phyloP scores from a whole-genome alignment of 225 moss, liverwort and hornwort species.

The Polytrichum commune region DNA sequence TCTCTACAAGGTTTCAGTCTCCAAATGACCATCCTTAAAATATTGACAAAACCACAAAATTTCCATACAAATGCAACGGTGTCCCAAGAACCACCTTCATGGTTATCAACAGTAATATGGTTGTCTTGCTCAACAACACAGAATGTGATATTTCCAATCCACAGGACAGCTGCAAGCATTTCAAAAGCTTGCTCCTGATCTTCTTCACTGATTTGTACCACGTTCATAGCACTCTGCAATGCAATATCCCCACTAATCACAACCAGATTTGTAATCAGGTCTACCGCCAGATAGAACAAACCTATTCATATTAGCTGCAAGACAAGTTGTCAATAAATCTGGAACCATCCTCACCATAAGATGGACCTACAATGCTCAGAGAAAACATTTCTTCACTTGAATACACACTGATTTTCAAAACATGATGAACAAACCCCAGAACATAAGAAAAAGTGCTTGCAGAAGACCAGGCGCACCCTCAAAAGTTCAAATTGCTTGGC shows the following conservation, averaged over 20 bases:
- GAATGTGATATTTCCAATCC: constrained; percentile 81
- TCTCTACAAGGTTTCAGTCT: too few relatives aligned
- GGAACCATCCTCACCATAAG: too few relatives aligned
- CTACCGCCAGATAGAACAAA: not conserved
- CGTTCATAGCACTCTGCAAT: constrained; percentile 81
- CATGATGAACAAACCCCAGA: not conserved
- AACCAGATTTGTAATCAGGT: not conserved
- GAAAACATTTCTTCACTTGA: too few relatives aligned
- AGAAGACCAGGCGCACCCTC: constrained; percentile 30
- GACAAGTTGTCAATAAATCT: not conserved
- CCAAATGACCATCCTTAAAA: too few relatives aligned
- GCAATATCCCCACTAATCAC: not conserved
- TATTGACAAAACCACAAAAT: too few relatives aligned
- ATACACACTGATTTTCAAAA: not conserved
- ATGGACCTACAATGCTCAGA: too few relatives aligned
- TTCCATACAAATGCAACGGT: not conserved
- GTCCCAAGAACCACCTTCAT: constrained; percentile 44
- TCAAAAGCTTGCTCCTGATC: constrained; percentile 76
- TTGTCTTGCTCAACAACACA: constrained; percentile 60
- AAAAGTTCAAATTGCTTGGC: constrained; percentile 54
- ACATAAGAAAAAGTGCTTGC: not conserved
- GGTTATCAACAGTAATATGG: constrained; percentile 60
- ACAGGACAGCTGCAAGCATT: constrained; percentile 80
- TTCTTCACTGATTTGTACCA: constrained; percentile 76
- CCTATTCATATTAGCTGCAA: not conserved